phyloP scores from a whole-genome alignment of 2,329 filamentous ascomycete species.

The Nemania sp. region DNA sequence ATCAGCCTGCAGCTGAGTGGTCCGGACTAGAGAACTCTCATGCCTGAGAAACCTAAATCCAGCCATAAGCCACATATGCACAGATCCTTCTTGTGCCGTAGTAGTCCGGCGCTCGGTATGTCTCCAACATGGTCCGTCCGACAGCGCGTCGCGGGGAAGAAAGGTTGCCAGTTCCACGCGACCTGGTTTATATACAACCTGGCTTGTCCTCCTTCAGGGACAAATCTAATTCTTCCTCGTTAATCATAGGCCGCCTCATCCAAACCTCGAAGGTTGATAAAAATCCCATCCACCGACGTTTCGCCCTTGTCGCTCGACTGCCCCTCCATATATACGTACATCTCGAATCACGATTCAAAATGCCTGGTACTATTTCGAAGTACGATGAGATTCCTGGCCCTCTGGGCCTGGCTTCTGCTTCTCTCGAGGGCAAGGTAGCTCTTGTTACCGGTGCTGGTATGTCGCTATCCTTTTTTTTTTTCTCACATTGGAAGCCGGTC shows the following conservation, averaged over 20 bases:
- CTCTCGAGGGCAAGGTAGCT: conserved; percentile 55
- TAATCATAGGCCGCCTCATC: background rate
- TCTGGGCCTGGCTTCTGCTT: conserved; percentile 55
- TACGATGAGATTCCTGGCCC: conserved; percentile 56
- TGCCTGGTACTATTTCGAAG: conserved; percentile 53
- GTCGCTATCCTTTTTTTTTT: conserved; percentile 42
- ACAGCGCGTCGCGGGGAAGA: background rate
- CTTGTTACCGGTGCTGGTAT: conserved; percentile 56
- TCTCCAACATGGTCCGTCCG: conserved; percentile 44
- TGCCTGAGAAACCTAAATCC: conserved; percentile 33
- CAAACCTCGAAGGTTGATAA: conserved; percentile 7
- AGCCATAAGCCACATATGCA: conserved; percentile 32
- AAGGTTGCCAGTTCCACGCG: background rate
- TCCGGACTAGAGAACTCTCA: conserved; percentile 35
- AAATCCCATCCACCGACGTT: conserved; percentile 5
- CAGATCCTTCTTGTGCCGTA: conserved; percentile 24
- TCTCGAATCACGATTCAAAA: conserved; percentile 42
- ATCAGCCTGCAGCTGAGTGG: conserved; percentile 23
- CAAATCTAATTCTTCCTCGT: background rate
- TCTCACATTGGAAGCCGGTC: too few species aligned
- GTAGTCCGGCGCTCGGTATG: conserved; percentile 45
- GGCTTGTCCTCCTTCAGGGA: conserved; percentile 14
- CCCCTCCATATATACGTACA: background rate
- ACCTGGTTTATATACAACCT: conserved; percentile 33
- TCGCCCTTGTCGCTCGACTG: conserved; percentile 26